These are phyloP conservation scores for Haematococcus lacustris DNA, from an alignment of 139 green algal genomes.

Conservation along the genomic window DNA sequence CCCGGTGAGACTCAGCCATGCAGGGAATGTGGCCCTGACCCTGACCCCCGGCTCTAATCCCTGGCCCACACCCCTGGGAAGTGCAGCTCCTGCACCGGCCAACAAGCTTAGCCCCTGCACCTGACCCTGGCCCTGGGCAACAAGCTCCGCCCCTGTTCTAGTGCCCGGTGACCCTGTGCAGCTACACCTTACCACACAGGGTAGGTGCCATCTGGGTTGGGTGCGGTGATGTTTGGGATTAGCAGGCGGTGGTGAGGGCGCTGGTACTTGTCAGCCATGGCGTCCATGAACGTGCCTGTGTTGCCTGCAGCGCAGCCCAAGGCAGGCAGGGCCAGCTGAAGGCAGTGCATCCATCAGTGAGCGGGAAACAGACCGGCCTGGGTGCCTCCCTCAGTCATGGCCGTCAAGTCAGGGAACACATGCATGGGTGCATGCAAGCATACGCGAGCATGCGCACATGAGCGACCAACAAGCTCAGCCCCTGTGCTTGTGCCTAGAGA, in stretches of 20 bases:
- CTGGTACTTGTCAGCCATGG: neutral
- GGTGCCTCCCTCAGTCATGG: no score
- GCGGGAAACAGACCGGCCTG: neutral
- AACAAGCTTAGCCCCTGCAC: no score
- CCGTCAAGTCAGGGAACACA: neutral
- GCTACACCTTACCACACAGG: slow-evolving; percentile 5
- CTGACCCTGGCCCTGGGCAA: no score
- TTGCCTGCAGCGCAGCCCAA: neutral
- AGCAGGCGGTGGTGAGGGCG: slow-evolving; percentile 1
- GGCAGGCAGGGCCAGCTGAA: neutral
- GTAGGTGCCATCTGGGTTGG: neutral
- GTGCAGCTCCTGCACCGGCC: no score
- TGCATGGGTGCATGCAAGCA: neutral
- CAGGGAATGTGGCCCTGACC: no score
- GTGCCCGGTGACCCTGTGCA: neutral
- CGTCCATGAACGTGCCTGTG: neutral
- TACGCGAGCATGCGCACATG: neutral
- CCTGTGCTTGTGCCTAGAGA: no score
- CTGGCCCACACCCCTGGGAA: no score
- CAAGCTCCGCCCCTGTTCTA: no score
- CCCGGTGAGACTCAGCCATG: no score
- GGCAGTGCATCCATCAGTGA: neutral
- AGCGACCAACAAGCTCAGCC: neutral
- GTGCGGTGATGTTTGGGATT: neutral
- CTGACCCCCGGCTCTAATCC: no score